Evolutionary conservation across 345 rosid genomes (phyloP).

Genomic region (Eucalyptus albens): DNA sequence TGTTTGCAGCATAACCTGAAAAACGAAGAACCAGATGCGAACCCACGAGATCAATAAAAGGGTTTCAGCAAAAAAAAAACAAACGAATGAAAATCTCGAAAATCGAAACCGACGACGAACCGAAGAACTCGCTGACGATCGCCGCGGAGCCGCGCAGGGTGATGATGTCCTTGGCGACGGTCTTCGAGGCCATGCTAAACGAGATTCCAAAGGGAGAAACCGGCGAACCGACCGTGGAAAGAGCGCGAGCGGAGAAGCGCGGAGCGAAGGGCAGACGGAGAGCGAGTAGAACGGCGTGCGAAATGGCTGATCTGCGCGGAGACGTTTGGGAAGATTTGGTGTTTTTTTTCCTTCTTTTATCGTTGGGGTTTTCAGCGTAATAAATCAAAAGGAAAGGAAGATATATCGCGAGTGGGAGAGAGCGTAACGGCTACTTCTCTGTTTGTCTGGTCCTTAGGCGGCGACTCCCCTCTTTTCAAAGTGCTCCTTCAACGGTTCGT

Average conservation of each 20-base stretch:
- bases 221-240: not conserved
- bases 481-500: not conserved
- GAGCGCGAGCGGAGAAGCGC: not conserved
- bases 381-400: not conserved
- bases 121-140: slow-evolving; percentile 93
- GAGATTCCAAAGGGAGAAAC: not conserved
- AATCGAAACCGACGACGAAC: slow-evolving; percentile 10
- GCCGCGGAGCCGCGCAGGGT: slow-evolving; percentile 97
- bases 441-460: not conserved
- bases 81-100: not conserved
- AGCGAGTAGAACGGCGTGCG: not conserved
- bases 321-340: not conserved
- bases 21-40: not conserved
- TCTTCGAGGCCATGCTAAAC: slow-evolving; percentile 48
- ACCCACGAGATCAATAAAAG: not conserved
- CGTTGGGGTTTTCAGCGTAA: not conserved
- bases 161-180: slow-evolving; percentile 83
- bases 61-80: not conserved
- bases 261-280: not conserved
- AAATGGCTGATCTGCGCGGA: not conserved
- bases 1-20: slow-evolving; percentile 96
- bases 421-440: slow-evolving; percentile 32
- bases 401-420: not conserved
- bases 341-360: not conserved
- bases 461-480: not conserved